A percentile compares a stretch with the other conserved stretches of the same genome.
These are phyloP conservation scores for Penicillium ochrochloron DNA, from an alignment of 495 filamentous ascomycete species.

Conservation along the genomic window DNA sequence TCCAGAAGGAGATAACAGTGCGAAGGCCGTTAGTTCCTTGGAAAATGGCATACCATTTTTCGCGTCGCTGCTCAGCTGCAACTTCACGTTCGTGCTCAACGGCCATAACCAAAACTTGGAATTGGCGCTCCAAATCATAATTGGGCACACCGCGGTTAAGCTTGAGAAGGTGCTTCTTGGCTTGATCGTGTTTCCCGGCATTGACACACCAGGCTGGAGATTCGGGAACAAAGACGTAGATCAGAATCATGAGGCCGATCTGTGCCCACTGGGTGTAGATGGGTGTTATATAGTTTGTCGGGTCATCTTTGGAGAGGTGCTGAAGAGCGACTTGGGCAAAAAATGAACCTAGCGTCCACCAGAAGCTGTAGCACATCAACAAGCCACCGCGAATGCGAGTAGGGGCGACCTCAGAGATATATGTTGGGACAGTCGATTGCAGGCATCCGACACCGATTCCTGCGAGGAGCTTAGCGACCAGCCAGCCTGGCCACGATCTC, in stretches of 20 bases:
- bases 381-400: background rate
- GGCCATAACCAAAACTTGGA: background rate
- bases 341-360: background rate
- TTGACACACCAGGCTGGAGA: background rate
- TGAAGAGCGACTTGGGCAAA: slow-evolving; percentile 2
- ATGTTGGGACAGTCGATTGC: slow-evolving; percentile 1
- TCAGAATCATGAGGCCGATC: background rate
- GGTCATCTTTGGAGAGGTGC: background rate
- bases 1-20: background rate
- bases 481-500: background rate
- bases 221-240: background rate
- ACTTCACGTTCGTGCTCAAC: background rate
- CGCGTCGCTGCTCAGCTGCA: slow-evolving; percentile 1
- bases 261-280: slow-evolving; percentile 1
- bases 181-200: background rate
- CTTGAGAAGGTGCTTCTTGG: background rate
- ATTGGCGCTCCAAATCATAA: background rate
- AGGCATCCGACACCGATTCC: background rate
- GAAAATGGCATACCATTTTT: background rate
- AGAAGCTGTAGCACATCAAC: slow-evolving; percentile 5
- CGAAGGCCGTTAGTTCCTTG: background rate
- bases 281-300: background rate
- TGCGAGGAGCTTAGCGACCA: background rate
- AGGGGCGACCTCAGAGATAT: background rate
- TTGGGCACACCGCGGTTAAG: background rate